Evolutionary conservation across 1,139 yeast species (phyloP).

Genomic region (Kodamaea fungicola): DNA sequence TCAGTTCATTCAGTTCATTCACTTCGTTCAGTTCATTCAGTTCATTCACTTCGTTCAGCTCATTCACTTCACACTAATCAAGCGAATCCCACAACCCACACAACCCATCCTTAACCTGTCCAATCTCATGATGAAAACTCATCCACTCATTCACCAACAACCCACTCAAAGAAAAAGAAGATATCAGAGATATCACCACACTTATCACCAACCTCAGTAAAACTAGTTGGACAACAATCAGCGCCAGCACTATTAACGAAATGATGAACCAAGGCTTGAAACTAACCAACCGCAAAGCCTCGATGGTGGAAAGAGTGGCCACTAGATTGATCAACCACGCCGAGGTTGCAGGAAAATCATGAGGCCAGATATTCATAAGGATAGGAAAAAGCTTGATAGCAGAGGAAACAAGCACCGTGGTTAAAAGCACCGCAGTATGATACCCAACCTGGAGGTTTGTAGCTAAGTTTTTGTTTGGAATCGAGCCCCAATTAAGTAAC

Average conservation of each 20-base stretch:
- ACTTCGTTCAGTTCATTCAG: no score
- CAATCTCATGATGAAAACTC: slow-evolving; percentile 2
- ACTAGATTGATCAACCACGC: slow-evolving; percentile 58
- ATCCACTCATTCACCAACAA: slow-evolving; percentile 9
- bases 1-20: no score
- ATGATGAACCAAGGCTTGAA: slow-evolving; percentile 38
- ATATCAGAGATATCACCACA: slow-evolving; percentile 7
- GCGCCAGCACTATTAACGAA: slow-evolving; percentile 15
- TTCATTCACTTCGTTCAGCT: no score
- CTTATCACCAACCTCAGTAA: slow-evolving; percentile 9
- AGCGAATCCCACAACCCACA: background rate
- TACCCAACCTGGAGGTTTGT: slow-evolving; percentile 20
- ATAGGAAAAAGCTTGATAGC: slow-evolving; percentile 84
- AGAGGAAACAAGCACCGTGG: slow-evolving; percentile 71
- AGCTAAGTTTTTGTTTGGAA: slow-evolving; percentile 18
- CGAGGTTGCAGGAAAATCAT: slow-evolving; percentile 67
- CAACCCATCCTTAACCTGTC: background rate
- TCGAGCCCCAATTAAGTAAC: slow-evolving; percentile 30
- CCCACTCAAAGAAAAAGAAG: slow-evolving; percentile 6
- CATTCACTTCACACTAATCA: no score
- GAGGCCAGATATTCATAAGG: slow-evolving; percentile 96
- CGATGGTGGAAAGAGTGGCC: slow-evolving; percentile 61
- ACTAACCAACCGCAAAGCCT: slow-evolving; percentile 59
- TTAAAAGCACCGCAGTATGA: slow-evolving; percentile 44
- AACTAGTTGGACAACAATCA: slow-evolving; percentile 7